These are phyloP conservation scores for Rhododendron mucronatum DNA, from an alignment of 148 eudicot species.

Conservation along the genomic window DNA sequence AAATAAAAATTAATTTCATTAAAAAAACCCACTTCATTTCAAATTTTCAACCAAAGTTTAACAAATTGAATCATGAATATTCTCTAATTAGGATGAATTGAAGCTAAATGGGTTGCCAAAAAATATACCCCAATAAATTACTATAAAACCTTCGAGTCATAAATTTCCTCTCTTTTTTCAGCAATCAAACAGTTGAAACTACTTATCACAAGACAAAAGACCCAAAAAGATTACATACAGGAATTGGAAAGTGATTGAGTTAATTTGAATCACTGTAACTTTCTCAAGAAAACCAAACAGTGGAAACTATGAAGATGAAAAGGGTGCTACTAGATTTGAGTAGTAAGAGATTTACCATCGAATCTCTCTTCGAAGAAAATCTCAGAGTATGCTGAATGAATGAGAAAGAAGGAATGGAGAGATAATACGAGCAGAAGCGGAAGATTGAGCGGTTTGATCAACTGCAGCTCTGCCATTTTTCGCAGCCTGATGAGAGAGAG, in stretches of 20 bases:
- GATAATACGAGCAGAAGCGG: slow-evolving; percentile 14
- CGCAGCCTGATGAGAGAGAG: not conserved
- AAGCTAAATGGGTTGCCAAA: not conserved
- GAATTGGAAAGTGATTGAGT: not conserved
- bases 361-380: slow-evolving; percentile 55
- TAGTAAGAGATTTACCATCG: slow-evolving; percentile 31
- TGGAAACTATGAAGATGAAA: not conserved
- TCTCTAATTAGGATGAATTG: not conserved
- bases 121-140: too few species aligned
- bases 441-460: slow-evolving; percentile 5
- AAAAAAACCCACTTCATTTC: not conserved
- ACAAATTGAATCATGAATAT: not conserved
- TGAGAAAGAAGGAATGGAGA: slow-evolving; percentile 9
- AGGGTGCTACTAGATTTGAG: not conserved
- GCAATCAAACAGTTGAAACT: slow-evolving; percentile 1
- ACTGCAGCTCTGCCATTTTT: slow-evolving; percentile 22
- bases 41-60: not conserved
- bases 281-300: slow-evolving; percentile 8
- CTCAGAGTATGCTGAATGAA: slow-evolving; percentile 22
- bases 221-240: not conserved
- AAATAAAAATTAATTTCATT: not conserved
- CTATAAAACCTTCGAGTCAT: not conserved
- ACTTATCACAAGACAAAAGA: not conserved
- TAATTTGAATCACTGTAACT: not conserved
- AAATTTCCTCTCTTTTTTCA: not conserved